Evolutionary conservation across 1,284 basidiomycete genomes (phyloP), one percentile per base, ranked within the genome.

Genomic region (Malassezia obtusa): DNA sequence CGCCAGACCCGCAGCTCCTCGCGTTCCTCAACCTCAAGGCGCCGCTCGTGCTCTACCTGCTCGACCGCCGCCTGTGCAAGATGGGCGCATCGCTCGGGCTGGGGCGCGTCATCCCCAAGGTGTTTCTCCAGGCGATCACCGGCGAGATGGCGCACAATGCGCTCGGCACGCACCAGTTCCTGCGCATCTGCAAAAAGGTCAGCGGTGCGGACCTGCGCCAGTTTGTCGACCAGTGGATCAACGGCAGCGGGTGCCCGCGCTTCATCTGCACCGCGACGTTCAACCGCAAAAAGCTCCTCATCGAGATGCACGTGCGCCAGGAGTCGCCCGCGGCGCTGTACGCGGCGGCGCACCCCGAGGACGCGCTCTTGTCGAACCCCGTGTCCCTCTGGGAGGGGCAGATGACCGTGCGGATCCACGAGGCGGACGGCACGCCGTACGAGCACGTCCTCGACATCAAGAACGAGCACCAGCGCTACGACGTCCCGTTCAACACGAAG

Each of bases 401-500:
- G 78, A 89, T 98, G 85, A 96, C 94, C 15, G 87, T 98, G 48
- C 87, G 94, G 17, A 96, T 98, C 52, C 91, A 98, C 73, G 94
- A 99, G 78, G 91, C 91, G 0, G 94, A 98, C 71, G 94, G 94
- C 1, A 96, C 94, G 35, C 92, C 94, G 0, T 98, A 98, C 71
- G 94, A 99, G 75, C 94, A 99, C 71, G 88, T 98, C 19, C 80
- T 99, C 36, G 90, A 95, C 71, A 87, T 98, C 55, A 84, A 87
- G 36, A 82, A 82, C 19, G 76, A 83, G 1, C 86, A 86, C 76
- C 95, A 94, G 74, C 84, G 86, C 12, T 95, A 89, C 72, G 89
- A 94, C 68, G 89, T 98, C 0, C 91, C 94, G 1, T 98, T 96
- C 80, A 98, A 98, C 75, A 96, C 92, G n/a, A 98, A 96, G 76